Conservation (phyloP, 1,284 basidiomycete species). For the Trichosporon faecale region DNA sequence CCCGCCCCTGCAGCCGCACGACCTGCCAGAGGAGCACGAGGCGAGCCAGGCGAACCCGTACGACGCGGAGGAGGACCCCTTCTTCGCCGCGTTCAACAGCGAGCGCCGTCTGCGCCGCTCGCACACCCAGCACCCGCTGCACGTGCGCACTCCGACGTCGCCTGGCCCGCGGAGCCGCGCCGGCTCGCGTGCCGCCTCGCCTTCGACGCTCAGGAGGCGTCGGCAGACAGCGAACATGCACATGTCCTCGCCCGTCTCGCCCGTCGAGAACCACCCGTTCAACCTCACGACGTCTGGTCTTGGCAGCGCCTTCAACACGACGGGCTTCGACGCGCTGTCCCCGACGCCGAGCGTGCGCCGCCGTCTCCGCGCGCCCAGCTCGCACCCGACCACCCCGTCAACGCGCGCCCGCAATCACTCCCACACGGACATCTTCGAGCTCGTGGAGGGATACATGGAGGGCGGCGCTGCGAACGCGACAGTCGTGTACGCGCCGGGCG, state of each 20-base stretch:
- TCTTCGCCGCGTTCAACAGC: conserved; percentile 11
- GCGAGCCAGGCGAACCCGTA: neutral
- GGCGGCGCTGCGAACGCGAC: conserved; percentile 50
- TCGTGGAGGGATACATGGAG: conserved; percentile 49
- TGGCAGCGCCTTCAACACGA: conserved; percentile 1
- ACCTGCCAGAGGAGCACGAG: neutral
- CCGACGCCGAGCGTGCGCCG: conserved; percentile 36
- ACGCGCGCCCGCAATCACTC: conserved; percentile 42
- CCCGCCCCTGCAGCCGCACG: conserved; percentile 15
- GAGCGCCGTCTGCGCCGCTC: conserved; percentile 18
- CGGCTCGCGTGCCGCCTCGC: neutral
- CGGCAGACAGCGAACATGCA: conserved; percentile 26
- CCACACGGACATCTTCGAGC: conserved; percentile 46
- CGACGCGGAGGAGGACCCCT: conserved; percentile 12
- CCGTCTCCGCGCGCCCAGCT: conserved; percentile 34
- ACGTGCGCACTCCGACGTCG: conserved; percentile 7
- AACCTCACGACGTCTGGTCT: neutral
- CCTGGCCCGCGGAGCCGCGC: neutral
- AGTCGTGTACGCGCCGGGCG: conserved; percentile 46
- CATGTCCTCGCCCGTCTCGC: conserved; percentile 29
- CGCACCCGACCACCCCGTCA: conserved; percentile 32
- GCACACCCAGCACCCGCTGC: conserved; percentile 12
- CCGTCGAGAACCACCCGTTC: conserved; percentile 11
- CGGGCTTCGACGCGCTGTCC: conserved; percentile 29
- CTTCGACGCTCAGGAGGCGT: conserved; percentile 23